These are phyloP conservation scores for Rhodamnia argentea DNA, from an alignment of 345 rosid genomes.

Conservation along the genomic window DNA sequence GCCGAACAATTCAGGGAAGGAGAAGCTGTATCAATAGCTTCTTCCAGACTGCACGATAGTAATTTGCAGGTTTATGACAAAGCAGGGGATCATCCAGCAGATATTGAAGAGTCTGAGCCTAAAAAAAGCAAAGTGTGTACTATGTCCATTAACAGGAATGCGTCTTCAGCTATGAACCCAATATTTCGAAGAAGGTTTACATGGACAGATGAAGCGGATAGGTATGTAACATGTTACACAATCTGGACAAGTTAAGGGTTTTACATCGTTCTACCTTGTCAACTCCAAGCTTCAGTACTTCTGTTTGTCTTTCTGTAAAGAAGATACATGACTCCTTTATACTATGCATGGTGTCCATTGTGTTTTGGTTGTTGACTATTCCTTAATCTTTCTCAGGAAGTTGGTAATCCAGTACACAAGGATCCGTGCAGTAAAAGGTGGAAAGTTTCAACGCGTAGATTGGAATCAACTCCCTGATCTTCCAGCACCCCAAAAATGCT, in stretches of 20 bases:
- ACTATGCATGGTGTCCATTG: not conserved
- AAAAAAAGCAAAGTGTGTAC: slow-evolving; percentile 29
- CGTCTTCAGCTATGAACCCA: slow-evolving; percentile 28
- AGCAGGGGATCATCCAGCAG: not conserved
- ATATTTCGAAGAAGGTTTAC: slow-evolving; percentile 35
- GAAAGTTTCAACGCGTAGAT: slow-evolving; percentile 54
- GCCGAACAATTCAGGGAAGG: slow-evolving; percentile 3
- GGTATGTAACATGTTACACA: slow-evolving; percentile 20
- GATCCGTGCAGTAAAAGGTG: slow-evolving; percentile 59
- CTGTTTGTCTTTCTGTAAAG: not conserved
- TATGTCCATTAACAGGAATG: slow-evolving; percentile 23
- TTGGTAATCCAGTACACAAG: slow-evolving; percentile 55
- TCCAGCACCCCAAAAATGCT: slow-evolving; percentile 49
- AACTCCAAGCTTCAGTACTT: not conserved
- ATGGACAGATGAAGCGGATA: slow-evolving; percentile 83
- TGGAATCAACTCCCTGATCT: slow-evolving; percentile 58
- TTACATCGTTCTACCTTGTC: not conserved
- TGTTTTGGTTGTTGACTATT: not conserved
- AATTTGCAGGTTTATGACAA: not conserved
- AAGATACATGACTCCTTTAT: not conserved
- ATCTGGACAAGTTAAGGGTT: not conserved
- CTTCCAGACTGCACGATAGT: not conserved
- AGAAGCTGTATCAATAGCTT: slow-evolving; percentile 10
- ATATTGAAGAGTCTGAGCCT: not conserved
- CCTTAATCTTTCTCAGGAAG: slow-evolving; percentile 35